Base-by-base conservation (phyloP, 768 basidiomycete species). In the Xerocomus brunneocitrinus region DNA sequence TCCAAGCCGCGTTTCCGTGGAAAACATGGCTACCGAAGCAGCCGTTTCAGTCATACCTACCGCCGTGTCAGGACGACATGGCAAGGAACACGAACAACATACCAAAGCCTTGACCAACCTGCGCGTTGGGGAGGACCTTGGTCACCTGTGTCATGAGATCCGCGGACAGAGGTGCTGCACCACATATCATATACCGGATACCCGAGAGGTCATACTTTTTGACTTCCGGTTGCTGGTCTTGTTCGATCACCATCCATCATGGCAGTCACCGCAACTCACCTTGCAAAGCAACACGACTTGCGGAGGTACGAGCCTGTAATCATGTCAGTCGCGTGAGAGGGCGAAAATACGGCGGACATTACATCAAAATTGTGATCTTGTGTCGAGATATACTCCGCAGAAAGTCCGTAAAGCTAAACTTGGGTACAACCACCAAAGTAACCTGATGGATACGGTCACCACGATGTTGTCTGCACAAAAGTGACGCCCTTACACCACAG, bases 41-140 rank as follows among this genome's bases (percentile, higher is more conserved):
- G 76, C 75, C 0, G 80, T 75, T 62, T 89, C 87, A 0, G 87
- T 88, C 79, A 85, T 78, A 5, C 86, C 85, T 87, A 25, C 22
- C 19, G 10, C 19, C 28, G 7, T 25, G 31, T 42, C 42, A 54
- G 35, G 16, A 31, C 19, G 9, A 38, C 28, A 34, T 30, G 14
- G 22, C 28, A 4, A 24, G 12, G 5, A 47, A 38, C 13, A 27
- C 13, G 1, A 31, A 35, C 2, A 3, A 12, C 19, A 58, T 25
- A 80, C 83, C 83, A 65, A 82, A 85, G 50, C 80, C 84, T 68
- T 85, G 84, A 8, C 83, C 83, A 44, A 85, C 79, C n/a, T 66
- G 67, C 9, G 82, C 81, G 51, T 84, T 80, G 1, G 84, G 83
- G 14, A 85, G 62, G 8, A 83, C 53, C 45, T 74, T 62, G n/a